phyloP scores from a whole-genome alignment of 371 early-diverging fungal species.

The Actinomucor elegans region DNA sequence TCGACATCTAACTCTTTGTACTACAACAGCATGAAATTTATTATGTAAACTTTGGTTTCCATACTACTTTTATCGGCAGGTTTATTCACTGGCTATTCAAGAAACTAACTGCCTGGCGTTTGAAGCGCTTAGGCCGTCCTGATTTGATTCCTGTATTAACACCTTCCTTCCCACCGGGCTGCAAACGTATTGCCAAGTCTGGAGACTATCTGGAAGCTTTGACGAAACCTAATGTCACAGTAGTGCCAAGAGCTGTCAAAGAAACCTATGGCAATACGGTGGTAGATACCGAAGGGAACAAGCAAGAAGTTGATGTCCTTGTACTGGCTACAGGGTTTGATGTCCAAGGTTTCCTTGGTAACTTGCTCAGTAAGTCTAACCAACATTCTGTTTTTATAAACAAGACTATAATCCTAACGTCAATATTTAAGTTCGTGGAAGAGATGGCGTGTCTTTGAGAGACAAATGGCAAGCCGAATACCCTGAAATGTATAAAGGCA shows the following conservation, averaged over 20 bases:
- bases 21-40: conserved; percentile 9
- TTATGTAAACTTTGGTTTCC: conserved; percentile 4
- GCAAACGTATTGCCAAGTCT: conserved; percentile 59
- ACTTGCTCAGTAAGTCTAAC: conserved; percentile 6
- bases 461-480: conserved; percentile 13
- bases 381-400: neutral
- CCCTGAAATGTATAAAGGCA: conserved; percentile 26
- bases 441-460: conserved; percentile 10
- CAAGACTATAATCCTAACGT: neutral
- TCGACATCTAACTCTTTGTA: neutral
- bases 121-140: neutral
- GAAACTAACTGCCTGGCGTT: neutral
- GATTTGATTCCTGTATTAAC: conserved; percentile 30
- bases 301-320: conserved; percentile 51
- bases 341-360: conserved; percentile 37
- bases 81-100: neutral
- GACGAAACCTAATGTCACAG: conserved; percentile 44
- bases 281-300: conserved; percentile 36
- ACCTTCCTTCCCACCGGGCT: conserved; percentile 52
- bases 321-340: conserved; percentile 68
- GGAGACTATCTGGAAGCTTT: conserved; percentile 52
- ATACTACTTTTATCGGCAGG: neutral
- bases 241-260: conserved; percentile 42
- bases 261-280: conserved; percentile 40
- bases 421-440: conserved; percentile 26